phyloP scores from a whole-genome alignment of 176 grass and related monocot species.

The sorghum (Sorghum bicolor) region DNA sequence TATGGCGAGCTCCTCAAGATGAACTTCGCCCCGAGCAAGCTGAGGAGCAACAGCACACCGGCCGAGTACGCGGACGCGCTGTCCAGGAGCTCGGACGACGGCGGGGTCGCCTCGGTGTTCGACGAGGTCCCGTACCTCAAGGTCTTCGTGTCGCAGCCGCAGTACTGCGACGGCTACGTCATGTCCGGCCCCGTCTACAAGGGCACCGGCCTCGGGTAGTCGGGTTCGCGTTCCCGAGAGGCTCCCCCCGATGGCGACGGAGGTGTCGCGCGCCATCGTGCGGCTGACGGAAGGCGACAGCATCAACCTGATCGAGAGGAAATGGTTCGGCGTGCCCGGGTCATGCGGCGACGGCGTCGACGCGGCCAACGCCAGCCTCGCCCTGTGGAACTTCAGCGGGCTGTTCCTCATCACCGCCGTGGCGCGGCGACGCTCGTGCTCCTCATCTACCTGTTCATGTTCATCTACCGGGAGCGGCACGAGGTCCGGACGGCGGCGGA shows the following conservation, averaged over 20 bases:
- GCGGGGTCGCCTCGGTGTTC: conserved; percentile 52
- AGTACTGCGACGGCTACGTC: conserved; percentile 30
- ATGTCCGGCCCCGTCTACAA: conserved; percentile 52
- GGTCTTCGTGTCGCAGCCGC: conserved; percentile 29
- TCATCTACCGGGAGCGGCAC: conserved; percentile 49
- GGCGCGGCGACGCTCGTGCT: conserved; percentile 45
- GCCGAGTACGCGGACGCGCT: conserved; percentile 55
- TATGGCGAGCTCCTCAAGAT: conserved; percentile 17
- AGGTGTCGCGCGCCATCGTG: conserved; percentile 58
- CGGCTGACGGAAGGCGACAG: conserved; percentile 41
- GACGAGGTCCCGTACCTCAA: conserved; percentile 68
- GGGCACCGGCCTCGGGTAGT: conserved; percentile 45
- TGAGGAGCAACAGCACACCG: conserved; percentile 34
- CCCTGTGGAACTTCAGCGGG: conserved; percentile 53
- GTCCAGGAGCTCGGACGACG: conserved; percentile 30
- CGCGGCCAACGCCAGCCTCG: conserved; percentile 26
- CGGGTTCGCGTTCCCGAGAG: conserved; percentile 59
- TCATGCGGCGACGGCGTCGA: conserved; percentile 5
- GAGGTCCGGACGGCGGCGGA: conserved; percentile 20
- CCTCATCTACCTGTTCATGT: conserved; percentile 33
- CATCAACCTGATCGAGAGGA: conserved; percentile 48
- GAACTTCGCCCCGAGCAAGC: conserved; percentile 17
- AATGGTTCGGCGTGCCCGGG: conserved; percentile 39
- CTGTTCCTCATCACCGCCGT: conserved; percentile 63
- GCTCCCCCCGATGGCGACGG: conserved; percentile 41